Evolutionary conservation across 73 alveolate genomes (phyloP).

Genomic region (Symbiodinium pilosum): DNA sequence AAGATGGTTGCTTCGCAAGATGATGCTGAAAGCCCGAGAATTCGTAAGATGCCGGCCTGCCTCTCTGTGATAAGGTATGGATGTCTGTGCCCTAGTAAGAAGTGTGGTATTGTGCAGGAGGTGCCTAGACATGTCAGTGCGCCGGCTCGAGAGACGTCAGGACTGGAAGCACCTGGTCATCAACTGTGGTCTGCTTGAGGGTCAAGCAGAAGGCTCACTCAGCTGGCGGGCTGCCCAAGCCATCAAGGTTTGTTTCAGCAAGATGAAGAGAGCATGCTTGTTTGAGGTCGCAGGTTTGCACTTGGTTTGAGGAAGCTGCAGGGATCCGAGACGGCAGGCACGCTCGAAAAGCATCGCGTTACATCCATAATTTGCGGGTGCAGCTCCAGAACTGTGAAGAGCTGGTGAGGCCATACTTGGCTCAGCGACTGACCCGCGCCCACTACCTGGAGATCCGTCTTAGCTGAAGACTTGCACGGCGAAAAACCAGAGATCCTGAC

Average conservation of each 20-base stretch:
- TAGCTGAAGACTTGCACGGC: no score
- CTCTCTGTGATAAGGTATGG: neutral
- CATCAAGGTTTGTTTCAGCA: no score
- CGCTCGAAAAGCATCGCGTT: neutral
- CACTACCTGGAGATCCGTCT: constrained; percentile 48
- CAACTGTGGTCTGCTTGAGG: constrained; percentile 84
- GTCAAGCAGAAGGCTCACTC: constrained; percentile 84
- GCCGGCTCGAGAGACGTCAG: no score
- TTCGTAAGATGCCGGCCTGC: neutral
- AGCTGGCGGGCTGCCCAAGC: constrained; percentile 4
- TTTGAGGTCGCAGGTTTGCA: constrained; percentile 41
- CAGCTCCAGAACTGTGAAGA: no score
- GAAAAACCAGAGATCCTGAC: no score
- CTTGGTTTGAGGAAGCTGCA: constrained; percentile 93
- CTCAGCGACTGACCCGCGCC: constrained; percentile 84
- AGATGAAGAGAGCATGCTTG: neutral
- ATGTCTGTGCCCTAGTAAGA: neutral
- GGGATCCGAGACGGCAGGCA: constrained; percentile 83
- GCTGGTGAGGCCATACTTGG: constrained; percentile 66
- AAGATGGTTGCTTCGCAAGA: no score
- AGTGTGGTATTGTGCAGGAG: neutral
- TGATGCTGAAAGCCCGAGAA: neutral
- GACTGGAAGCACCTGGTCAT: constrained; percentile 93
- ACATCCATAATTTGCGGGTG: neutral
- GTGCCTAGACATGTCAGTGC: no score